A percentile compares a stretch with the other conserved stretches of the same genome.
Conservation (phyloP, 2,329 filamentous ascomycete species). For the Clonostachys rhizophaga region DNA sequence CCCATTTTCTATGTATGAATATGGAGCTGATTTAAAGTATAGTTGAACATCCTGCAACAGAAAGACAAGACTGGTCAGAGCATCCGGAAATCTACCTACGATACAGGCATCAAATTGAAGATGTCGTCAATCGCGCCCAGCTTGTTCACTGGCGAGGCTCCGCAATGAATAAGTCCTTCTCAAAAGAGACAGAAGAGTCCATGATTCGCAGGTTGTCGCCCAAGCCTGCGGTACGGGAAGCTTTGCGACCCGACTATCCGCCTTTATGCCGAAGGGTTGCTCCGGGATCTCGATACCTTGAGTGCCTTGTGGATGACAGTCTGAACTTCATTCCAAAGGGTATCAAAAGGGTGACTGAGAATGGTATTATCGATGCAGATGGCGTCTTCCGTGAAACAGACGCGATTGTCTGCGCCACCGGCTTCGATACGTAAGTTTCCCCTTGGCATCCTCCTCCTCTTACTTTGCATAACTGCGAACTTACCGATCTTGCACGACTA, state of each 20-base stretch:
- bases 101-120: neutral
- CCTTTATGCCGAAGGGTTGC: conserved; percentile 42
- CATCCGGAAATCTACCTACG: neutral
- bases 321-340: conserved; percentile 37
- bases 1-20: too few species aligned
- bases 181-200: neutral
- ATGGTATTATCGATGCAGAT: conserved; percentile 41
- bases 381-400: conserved; percentile 45
- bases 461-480: neutral
- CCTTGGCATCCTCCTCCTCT: too few species aligned
- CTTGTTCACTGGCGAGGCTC: neutral
- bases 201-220: conserved; percentile 4
- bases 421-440: conserved; percentile 36
- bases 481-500: conserved; percentile 21
- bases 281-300: conserved; percentile 41
- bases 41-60: neutral
- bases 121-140: neutral
- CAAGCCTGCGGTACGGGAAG: conserved; percentile 37
- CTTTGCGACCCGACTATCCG: conserved; percentile 9
- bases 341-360: conserved; percentile 38
- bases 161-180: neutral
- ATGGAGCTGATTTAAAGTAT: too few species aligned
- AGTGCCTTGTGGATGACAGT: conserved; percentile 34
- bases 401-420: conserved; percentile 49
- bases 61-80: neutral